phyloP scores from a whole-genome alignment of 352 stramenopile genomes.

The Phytophthora chlamydospora region DNA sequence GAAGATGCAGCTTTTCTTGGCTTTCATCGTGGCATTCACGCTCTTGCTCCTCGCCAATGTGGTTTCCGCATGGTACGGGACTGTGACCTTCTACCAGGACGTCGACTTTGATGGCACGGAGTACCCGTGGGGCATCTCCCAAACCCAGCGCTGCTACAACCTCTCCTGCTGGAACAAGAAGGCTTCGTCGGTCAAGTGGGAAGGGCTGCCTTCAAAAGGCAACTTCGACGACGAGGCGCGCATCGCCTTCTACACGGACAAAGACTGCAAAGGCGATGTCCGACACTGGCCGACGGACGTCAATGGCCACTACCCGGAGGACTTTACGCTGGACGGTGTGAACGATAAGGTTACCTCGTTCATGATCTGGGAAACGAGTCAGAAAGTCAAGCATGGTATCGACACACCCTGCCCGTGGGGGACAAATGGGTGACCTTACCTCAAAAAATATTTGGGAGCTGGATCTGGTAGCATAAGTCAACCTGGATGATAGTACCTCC shows the following conservation, averaged over 20 bases:
- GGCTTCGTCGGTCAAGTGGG: constrained; percentile 38
- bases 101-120: constrained; percentile 18
- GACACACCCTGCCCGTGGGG: constrained; percentile 30
- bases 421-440: constrained; percentile 4
- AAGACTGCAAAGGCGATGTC: constrained; percentile 28
- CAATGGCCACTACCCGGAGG: constrained; percentile 27
- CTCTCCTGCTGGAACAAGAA: constrained; percentile 32
- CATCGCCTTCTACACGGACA: constrained; percentile 35
- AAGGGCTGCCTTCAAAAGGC: constrained; percentile 16
- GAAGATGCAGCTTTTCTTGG: too few species aligned
- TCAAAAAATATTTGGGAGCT: too few species aligned
- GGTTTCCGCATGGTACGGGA: constrained; percentile 27
- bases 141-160: constrained; percentile 34
- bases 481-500: too few species aligned
- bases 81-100: constrained; percentile 18
- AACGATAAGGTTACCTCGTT: constrained; percentile 38
- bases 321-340: constrained; percentile 35
- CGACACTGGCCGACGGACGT: constrained; percentile 30
- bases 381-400: constrained; percentile 21
- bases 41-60: constrained; percentile 3
- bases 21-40: too few species aligned
- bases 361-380: constrained; percentile 28
- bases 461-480: too few species aligned
- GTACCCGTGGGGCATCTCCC: constrained; percentile 27
- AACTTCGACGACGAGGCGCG: constrained; percentile 23